phyloP scores from a whole-genome alignment of 306 rosid species.

The Cicer pinnatifidum region DNA sequence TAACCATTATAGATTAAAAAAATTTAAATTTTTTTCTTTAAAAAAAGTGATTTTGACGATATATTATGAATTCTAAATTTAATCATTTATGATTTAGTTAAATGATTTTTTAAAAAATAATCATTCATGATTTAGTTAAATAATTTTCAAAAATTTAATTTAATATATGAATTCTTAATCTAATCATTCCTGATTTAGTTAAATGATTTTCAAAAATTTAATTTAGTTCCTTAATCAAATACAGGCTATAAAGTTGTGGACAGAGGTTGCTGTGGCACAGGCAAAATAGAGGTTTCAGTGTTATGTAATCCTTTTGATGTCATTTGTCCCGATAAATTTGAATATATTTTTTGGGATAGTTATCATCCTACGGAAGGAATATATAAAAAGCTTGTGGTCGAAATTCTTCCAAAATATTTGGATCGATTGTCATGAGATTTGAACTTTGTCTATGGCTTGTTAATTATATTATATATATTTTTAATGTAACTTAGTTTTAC shows the following conservation, averaged over 20 bases:
- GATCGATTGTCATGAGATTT: constrained; percentile 2
- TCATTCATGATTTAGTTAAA: no score
- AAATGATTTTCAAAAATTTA: not conserved
- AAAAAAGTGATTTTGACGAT: no score
- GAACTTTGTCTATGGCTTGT: not conserved
- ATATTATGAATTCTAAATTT: no score
- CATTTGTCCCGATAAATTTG: constrained; percentile 46
- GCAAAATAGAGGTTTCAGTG: constrained; percentile 61
- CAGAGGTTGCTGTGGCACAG: constrained; percentile 80
- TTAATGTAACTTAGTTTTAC: no score
- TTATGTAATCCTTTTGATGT: constrained; percentile 54
- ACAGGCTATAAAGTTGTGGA: constrained; percentile 58
- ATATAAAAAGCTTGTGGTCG: constrained; percentile 45
- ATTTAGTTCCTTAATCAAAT: not conserved
- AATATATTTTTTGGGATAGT: constrained; percentile 76
- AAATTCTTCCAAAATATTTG: constrained; percentile 31
- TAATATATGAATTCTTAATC: not conserved
- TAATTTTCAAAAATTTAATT: no score
- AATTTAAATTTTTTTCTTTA: no score
- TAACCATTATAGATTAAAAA: no score
- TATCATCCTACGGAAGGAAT: constrained; percentile 73
- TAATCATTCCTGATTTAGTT: not conserved
- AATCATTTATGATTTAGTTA: no score
- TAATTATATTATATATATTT: not conserved
- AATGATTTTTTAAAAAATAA: no score